These are phyloP conservation scores for Collybia sp. DNA, from an alignment of 768 basidiomycete genomes.

Conservation along the genomic window DNA sequence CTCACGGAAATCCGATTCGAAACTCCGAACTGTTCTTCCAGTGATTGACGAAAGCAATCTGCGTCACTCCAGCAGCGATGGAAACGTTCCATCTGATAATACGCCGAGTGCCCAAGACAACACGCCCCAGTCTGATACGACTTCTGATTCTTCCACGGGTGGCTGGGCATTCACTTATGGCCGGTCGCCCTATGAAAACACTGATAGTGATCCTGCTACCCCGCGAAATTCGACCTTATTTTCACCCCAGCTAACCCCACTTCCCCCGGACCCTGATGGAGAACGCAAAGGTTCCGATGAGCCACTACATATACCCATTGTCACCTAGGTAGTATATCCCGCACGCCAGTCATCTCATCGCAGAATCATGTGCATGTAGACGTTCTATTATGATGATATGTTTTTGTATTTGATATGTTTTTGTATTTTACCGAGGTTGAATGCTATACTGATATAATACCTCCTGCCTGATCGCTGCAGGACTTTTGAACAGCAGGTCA, in stretches of 20 bases:
- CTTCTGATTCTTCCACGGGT: too few relatives aligned
- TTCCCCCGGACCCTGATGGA: slow-evolving; percentile 13
- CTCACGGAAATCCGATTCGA: slow-evolving; percentile 55
- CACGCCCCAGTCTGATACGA: slow-evolving; percentile 19
- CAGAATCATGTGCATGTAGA: not conserved
- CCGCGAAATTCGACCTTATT: slow-evolving; percentile 24
- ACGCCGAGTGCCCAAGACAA: slow-evolving; percentile 15
- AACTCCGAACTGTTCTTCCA: slow-evolving; percentile 68
- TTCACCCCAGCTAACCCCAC: slow-evolving; percentile 19
- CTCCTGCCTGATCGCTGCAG: slow-evolving; percentile 50
- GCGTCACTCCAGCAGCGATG: slow-evolving; percentile 14
- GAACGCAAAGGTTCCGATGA: slow-evolving; percentile 20
- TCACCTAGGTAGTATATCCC: slow-evolving; percentile 9
- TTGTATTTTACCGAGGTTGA: slow-evolving; percentile 21
- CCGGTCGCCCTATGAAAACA: slow-evolving; percentile 26
- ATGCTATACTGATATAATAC: slow-evolving; percentile 65
- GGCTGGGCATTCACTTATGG: slow-evolving; percentile 37
- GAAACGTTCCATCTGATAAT: slow-evolving; percentile 13
- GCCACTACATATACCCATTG: slow-evolving; percentile 12
- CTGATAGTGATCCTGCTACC: slow-evolving; percentile 10
- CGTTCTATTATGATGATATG: slow-evolving; percentile 11
- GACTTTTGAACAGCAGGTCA: slow-evolving; percentile 88
- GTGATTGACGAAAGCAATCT: slow-evolving; percentile 61
- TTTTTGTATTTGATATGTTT: slow-evolving; percentile 12
- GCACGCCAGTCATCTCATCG: not conserved